phyloP scores from a whole-genome alignment of 169 alveolate species.

The Eimeria zaria region DNA sequence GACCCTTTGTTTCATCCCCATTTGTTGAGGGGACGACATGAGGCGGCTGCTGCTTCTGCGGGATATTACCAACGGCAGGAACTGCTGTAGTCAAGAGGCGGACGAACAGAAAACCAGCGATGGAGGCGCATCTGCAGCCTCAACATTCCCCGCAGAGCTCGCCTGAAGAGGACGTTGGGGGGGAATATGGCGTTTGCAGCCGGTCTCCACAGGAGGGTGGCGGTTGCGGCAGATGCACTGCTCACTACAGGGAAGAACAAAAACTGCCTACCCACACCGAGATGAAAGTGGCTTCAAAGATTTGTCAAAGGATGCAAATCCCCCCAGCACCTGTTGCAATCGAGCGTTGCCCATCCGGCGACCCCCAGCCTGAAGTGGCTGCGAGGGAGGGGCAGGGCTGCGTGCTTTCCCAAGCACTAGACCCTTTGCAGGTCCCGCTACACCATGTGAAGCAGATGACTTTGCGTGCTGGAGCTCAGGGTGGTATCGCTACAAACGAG shows the following conservation, averaged over 20 bases:
- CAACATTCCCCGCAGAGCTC: background rate
- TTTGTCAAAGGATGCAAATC: background rate
- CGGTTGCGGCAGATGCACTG: background rate
- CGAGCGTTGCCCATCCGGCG: background rate
- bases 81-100: conserved; percentile 1
- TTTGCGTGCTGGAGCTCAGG: no score
- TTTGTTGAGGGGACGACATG: conserved; percentile 51
- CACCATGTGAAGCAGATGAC: background rate
- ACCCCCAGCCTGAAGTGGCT: background rate
- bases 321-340: background rate
- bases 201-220: background rate
- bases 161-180: background rate
- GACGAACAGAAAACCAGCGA: background rate
- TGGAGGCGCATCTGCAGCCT: conserved; percentile 8
- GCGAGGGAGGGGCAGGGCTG: background rate
- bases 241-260: background rate
- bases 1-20: conserved; percentile 14
- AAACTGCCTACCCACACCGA: background rate
- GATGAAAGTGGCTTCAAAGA: background rate
- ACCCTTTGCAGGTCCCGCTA: background rate
- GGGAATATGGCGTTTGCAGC: background rate
- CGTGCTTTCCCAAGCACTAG: background rate
- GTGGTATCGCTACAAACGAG: background rate
- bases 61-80: conserved; percentile 11
- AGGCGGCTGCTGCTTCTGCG: conserved; percentile 26